Base-by-base conservation (phyloP, 1,284 basidiomycete species). In the Mycosarcoma mackinlayi region DNA sequence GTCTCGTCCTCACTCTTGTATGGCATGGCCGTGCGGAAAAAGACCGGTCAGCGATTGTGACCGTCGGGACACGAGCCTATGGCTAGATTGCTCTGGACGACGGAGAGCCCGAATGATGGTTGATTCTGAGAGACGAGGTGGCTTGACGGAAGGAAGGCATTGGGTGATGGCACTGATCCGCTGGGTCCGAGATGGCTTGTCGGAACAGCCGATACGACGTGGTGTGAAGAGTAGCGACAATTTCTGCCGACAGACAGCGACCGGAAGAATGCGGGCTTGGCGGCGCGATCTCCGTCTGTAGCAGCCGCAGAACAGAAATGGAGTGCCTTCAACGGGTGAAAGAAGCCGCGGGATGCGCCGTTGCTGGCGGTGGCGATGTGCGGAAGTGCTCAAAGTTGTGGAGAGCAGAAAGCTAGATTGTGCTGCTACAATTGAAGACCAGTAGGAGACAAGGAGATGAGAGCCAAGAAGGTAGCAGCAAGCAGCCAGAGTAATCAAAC, bases 1-100 rank as follows among this genome's bases (percentile, higher is more conserved):
- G 68, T 53, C 38, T 72, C 68, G 47, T 72, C 68, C 28, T 72
- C 63, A 49, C 42, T 56, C 39, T 66, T 60, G 59, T 62, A 72
- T 8, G 68, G 54, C 67, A 70, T 70, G 23, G 14, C 18, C 18
- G 16, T 27, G 6, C 18, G 5, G 16, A 33, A 24, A 16, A 28
- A 30, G 27, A 30, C 24, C 37, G 19, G 46, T 38, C 31, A n/a
- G n/a, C 16, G 5, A n/a, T 16, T 11, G 37, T 25, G 33, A 18
- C n/a, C 16, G 13, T 35, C 33, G 33, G 33, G n/a, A 16, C n/a
- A n/a, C 16, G 9, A 23, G 30, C 39, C 39, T 11, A 35, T 35
- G 33, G 16, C 33, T 35, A n/a, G 33, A 8, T 16, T 35, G 33
- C 7, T 16, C 6, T n/a, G 16, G 7, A 8, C 2, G 11, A 35